Percentiles rank a stretch among this genome's conserved stretches.
These are phyloP conservation scores for Hippophae gyantsensis DNA, from an alignment of 306 rosid genomes.

Conservation along the genomic window DNA sequence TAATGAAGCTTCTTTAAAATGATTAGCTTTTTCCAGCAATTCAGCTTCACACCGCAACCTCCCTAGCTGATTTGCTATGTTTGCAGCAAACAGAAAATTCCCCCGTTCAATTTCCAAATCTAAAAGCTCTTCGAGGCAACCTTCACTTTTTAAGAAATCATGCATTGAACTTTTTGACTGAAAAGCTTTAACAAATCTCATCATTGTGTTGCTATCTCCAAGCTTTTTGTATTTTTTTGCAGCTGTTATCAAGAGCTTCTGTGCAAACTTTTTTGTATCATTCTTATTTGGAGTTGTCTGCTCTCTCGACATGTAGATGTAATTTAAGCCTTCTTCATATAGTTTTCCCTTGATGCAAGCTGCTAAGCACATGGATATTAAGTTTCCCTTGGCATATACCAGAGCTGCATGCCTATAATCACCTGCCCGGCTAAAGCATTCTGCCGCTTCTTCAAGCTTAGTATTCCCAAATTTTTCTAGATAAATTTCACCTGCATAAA, in stretches of 20 bases:
- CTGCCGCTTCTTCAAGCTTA: constrained; percentile 44
- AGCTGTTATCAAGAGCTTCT: constrained; percentile 29
- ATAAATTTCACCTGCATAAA: constrained; percentile 33
- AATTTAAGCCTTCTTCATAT: constrained; percentile 30
- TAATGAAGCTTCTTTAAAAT: constrained; percentile 36
- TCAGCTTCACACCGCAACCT: constrained; percentile 32
- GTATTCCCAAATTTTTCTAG: constrained; percentile 33
- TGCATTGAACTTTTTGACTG: constrained; percentile 38
- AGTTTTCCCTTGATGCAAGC: constrained; percentile 33
- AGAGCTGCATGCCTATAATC: constrained; percentile 28
- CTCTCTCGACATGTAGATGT: constrained; percentile 34
- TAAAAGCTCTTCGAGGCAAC: constrained; percentile 51
- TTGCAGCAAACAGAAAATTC: constrained; percentile 48
- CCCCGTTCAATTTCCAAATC: constrained; percentile 57
- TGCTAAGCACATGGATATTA: constrained; percentile 27
- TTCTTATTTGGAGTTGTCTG: constrained; percentile 14
- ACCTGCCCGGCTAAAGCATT: constrained; percentile 36
- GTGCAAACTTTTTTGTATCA: constrained; percentile 24
- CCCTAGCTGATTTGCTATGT: constrained; percentile 49
- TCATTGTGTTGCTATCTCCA: constrained; percentile 47
- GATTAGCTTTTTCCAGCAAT: constrained; percentile 44
- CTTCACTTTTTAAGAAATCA: constrained; percentile 33
- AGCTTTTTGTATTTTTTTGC: constrained; percentile 38
- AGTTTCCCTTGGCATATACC: constrained; percentile 37
- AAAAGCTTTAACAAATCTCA: constrained; percentile 65